A percentile compares a stretch with the other conserved stretches of the same genome.
These are phyloP conservation scores for Leccinum fibrillosum DNA, from an alignment of 768 basidiomycete genomes.

Conservation along the genomic window DNA sequence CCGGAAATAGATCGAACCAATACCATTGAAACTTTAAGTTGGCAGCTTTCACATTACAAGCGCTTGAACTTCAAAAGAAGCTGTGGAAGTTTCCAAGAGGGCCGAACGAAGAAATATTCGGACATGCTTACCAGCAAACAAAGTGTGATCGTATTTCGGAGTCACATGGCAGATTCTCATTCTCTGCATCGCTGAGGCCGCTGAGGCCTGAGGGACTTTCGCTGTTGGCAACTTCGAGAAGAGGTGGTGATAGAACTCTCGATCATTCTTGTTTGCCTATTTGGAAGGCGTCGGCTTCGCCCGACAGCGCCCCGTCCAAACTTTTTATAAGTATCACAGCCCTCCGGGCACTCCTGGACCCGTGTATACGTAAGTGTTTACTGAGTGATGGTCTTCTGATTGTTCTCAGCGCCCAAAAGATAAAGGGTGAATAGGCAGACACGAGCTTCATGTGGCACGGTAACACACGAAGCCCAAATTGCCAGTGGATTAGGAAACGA, in stretches of 20 bases:
- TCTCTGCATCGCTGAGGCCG: not conserved
- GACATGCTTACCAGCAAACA: not conserved
- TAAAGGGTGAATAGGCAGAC: too few relatives aligned
- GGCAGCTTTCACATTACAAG: not conserved
- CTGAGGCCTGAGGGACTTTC: not conserved
- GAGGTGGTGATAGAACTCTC: not conserved
- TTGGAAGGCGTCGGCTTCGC: not conserved
- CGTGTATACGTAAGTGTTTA: too few relatives aligned
- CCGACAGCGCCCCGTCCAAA: not conserved
- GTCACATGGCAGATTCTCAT: not conserved
- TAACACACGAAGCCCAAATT: too few relatives aligned
- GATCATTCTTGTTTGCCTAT: not conserved
- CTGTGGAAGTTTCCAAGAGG: not conserved
- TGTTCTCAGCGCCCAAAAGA: too few relatives aligned
- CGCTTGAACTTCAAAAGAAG: not conserved
- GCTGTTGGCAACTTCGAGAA: not conserved
- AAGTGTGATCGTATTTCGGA: not conserved
- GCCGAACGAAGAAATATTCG: not conserved
- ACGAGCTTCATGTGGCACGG: too few relatives aligned
- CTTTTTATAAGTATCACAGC: not conserved
- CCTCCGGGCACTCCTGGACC: too few relatives aligned
- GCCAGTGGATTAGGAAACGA: too few relatives aligned
- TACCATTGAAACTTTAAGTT: not conserved
- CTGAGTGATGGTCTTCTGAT: too few relatives aligned
- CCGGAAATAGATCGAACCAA: not conserved